Base-by-base conservation (phyloP, 768 basidiomycete species). In the Chalciporus piperatus region DNA sequence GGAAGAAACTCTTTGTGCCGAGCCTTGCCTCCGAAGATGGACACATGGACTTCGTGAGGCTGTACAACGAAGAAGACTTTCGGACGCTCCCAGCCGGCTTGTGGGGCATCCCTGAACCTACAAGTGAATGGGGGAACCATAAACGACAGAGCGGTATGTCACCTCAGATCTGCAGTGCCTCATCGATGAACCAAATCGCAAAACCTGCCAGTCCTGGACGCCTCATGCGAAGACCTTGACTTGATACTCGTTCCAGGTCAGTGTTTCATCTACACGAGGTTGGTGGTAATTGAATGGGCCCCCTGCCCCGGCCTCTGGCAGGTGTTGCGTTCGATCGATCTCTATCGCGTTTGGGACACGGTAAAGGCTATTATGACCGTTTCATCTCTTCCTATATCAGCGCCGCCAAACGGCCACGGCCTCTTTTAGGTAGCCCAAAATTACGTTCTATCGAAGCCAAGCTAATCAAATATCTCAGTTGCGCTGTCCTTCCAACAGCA, bases 281-380 rank as follows among this genome's bases (percentile, higher is more conserved):
- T 33, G 17, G 17, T 51, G 47, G 45, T 43, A 45, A 44, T 50
- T 23, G 30, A 59, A 50, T 27, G 37, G 40, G 19, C 42, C 37
- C 46, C 42, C 47, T 42, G 49, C 46, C 56, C 38, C 37, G 12
- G 39, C 47, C 64, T 12, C 50, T 46, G 45, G 35, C 54, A 86
- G 89, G 86, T 39, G 78, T 92, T 42, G 89, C 85, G 10, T 92
- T 91, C 58, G 89, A 91, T 69, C 74, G 71, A 38, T 77, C 77
- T 14, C 64, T 85, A 48, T 82, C 82, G 43, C 82, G 89, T 27
- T 76, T 92, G 25, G 89, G 89, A 10, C 87, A 90, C 57, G 89
- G 89, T 20, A 92, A 87, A 66, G 89, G 89, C 6, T 90, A 87
- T 69, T 92, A 92, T 58, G 89, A 92, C 69, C 74, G 77, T 13